Evolutionary conservation across 371 early-diverging fungal genomes (phyloP), one percentile per base, ranked within the genome.

Genomic region (Apophysomyces elegans): DNA sequence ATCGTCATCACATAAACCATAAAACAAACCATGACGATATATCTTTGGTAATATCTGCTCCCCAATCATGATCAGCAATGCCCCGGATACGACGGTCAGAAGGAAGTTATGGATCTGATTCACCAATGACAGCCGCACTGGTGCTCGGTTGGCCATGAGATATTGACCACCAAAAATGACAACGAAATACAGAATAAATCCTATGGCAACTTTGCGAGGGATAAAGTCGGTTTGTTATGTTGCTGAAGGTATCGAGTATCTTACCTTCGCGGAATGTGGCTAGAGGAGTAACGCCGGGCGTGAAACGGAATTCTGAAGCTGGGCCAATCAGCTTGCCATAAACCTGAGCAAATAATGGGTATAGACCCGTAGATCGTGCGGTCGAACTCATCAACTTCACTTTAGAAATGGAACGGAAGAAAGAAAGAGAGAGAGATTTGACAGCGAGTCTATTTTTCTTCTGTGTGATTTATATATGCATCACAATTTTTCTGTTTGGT

Each of bases 71-170:
- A 86, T 67, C 54, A 93, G 77, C 47, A 94, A 71, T 14, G 83
- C 74, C 36, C 79, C 84, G 21, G 92, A 92, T 44, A 81, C 83
- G 3, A 85, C 59, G 12, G 91, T 90, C 76, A 94, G 84, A 61
- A 89, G 56, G 43, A 90, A 70, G 76, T 94, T 94, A 80, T 94
- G 94, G 61, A 88, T 59, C 72, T 89, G 88, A 63, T 90, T 91
- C 37, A 89, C 68, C 58, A 78, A 63, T 72, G 87, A 79, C 60
- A 91, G 78, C 73, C 86, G 85, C 69, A 92, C 86, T 37, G 90
- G 85, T 59, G 86, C 77, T 37, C 79, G 71, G 60, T 79, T 76
- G 71, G 77, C 84, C 90, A 92, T 88, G 60, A 91, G 68, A 64
- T 73, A 71, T 64, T 88, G 90, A 14, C 88, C 88, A 54, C 91